phyloP scores from a whole-genome alignment of 2,329 filamentous ascomycete species.

The Aspergillus tamarii region DNA sequence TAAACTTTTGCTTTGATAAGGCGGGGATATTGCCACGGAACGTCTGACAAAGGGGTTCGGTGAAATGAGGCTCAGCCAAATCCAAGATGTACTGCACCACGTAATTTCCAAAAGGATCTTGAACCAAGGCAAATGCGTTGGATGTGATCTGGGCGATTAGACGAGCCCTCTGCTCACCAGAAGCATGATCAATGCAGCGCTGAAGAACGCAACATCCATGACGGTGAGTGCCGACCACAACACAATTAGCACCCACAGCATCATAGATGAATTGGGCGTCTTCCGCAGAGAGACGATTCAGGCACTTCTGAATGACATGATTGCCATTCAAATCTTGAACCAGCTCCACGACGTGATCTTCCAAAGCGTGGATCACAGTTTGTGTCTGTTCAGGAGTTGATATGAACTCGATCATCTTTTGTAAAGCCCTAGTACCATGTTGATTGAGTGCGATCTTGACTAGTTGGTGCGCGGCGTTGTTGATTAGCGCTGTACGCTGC shows the following conservation, averaged over 20 bases:
- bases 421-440: slow-evolving; percentile 91
- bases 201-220: slow-evolving; percentile 98
- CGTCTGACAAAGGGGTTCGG: slow-evolving; percentile 80
- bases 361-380: slow-evolving; percentile 83
- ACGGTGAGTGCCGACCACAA: slow-evolving; percentile 92
- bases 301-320: slow-evolving; percentile 97
- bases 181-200: slow-evolving; percentile 96
- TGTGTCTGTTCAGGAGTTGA: slow-evolving; percentile 81
- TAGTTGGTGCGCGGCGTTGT: slow-evolving; percentile 85
- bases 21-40: slow-evolving; percentile 73
- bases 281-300: slow-evolving; percentile 83
- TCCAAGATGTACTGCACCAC: slow-evolving; percentile 99
- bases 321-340: slow-evolving; percentile 98
- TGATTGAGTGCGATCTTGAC: slow-evolving; percentile 94
- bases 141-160: slow-evolving; percentile 85
- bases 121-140: slow-evolving; percentile 85
- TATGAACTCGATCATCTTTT: slow-evolving; percentile 99
- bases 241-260: slow-evolving; percentile 82
- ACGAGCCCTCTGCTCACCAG: slow-evolving; percentile 83
- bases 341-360: slow-evolving; percentile 83
- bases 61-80: slow-evolving; percentile 83
- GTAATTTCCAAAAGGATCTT: slow-evolving; percentile 98
- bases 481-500: slow-evolving; percentile 88
- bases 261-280: slow-evolving; percentile 97
- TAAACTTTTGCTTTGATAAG: slow-evolving; percentile 96